Base-by-base conservation (phyloP, 306 rosid species). In the Macrotyloma uniflorum region DNA sequence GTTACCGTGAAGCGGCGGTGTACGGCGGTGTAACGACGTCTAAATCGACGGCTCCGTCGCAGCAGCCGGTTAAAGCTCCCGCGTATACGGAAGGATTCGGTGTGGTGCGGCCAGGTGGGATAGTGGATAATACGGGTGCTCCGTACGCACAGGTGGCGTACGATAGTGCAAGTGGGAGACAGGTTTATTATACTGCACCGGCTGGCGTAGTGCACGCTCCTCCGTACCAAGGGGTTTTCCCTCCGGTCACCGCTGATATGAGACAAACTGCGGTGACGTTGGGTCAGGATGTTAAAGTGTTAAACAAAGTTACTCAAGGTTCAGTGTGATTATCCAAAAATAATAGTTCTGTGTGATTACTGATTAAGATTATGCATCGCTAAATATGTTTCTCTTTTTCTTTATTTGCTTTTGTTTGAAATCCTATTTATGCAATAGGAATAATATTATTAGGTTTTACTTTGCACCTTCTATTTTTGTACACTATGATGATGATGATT, bases 241-340 rank as follows among this genome's bases (percentile, higher is more conserved):
- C 82, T 43, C 64, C 84, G 0, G 82, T 55, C 2, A 45, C 82
- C 4, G 72, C 78, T 1, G 93, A 87, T 15, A 18, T 77, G 47
- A 85, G 91, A 78, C 65, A 65, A 2, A 72, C 38, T 19, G 87
- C 85, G 7, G 76, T 74, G 23, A 6, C 83, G 5, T 35, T 91
- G 89, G 88, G 97, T 19, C 94, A 86, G n/a, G 98, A 90, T 33
- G 89, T 75, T 53, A 91, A 91, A 86, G 85, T 75, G 32, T 89
- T 89, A 51, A 76, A 73, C 83, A 95, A 89, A 87, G 83, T 91
- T 75, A 84, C 98, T 2, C 96, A 89, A 72, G 88, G 89, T 62
- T 86, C 89, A 0, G 89, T 79, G 83, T 93, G 96, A 89, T 62
- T 49, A 75, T 30, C 36, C 10, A 23, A 23, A 23, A 10, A 22